Evolutionary conservation across 345 rosid species (phyloP), one percentile per base, ranked within the genome.

Genomic region (Sonneratia alba): DNA sequence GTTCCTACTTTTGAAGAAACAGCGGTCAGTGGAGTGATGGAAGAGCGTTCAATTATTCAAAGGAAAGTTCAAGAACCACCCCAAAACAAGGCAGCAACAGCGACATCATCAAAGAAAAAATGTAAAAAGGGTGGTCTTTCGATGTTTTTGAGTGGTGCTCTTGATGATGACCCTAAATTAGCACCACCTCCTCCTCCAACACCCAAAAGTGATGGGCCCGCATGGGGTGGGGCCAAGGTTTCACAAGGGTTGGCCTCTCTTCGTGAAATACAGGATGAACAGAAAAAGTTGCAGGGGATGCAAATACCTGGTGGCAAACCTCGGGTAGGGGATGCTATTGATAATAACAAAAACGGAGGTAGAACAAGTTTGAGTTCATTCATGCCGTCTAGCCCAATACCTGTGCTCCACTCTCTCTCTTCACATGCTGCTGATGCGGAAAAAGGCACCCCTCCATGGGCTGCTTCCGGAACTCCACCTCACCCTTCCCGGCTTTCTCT

Each of bases 131-230:
- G 99, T 48, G 99, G 97, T 40, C 99, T 95, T 74, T 92, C 99
- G 7, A 83, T 95, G 98, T 95, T 95, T 78, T 74, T 95, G 82
- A 95, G 92, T 69, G 98, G 97, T 80, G 97, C 98, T 73, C 99
- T 95, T 70, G 99, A 95, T 69, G 91, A 89, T 51, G 18, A 71
- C 62, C 87, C 97, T 11, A 86, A 84, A 81, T 80, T 73, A 42
- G 70, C 82, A 36, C 83, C 84, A 3, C 84, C 89, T 43, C 83
- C 89, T 43, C 91, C 91, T 6, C 86, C 82, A 67, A 79, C 83
- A 69, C 92, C 97, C 3, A 87, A 78, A 81, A 81, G 70, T 56
- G 96, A 90, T 82, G 98, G 97, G 61, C 99, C 96, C 69, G 99
- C 84, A 11, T 95, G 99, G 97, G 99, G 99, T 27, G 98, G 97